Percentiles rank a stretch among this genome's conserved stretches.
These are phyloP conservation scores for Trichoderma sp. DNA, from an alignment of 2,329 filamentous ascomycete genomes.

Conservation along the genomic window DNA sequence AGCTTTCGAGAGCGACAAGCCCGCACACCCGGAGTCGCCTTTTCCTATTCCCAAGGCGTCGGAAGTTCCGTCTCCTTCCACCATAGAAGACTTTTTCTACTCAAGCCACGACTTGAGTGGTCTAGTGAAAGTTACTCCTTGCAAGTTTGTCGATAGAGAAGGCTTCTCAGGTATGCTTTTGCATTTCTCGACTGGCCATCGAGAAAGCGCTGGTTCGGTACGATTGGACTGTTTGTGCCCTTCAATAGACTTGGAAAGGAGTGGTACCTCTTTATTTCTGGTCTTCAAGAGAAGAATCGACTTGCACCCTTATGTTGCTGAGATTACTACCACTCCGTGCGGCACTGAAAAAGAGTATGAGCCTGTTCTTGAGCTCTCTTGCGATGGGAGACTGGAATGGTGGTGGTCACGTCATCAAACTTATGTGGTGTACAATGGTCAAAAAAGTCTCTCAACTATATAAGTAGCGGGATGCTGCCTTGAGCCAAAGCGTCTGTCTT, in stretches of 20 bases:
- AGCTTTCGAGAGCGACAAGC: not conserved
- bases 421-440: not conserved
- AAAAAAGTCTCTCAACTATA: not conserved
- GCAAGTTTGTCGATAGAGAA: not conserved
- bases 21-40: not conserved
- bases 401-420: not conserved
- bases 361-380: not conserved
- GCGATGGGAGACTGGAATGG: not conserved
- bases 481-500: not conserved
- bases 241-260: not conserved
- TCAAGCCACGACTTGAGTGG: not conserved
- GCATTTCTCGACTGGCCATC: not conserved
- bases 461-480: not conserved
- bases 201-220: not conserved
- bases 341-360: not conserved
- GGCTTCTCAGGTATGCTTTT: not conserved
- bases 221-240: not conserved
- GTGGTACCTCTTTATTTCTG: not conserved
- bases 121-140: not conserved
- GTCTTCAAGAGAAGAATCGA: not conserved
- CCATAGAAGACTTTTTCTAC: not conserved
- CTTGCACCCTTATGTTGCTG: not conserved
- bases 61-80: not conserved
- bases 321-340: not conserved
- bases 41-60: not conserved